Evolutionary conservation across 768 basidiomycete genomes (phyloP).

Genomic region (Tylopilus cervinicoccineus): DNA sequence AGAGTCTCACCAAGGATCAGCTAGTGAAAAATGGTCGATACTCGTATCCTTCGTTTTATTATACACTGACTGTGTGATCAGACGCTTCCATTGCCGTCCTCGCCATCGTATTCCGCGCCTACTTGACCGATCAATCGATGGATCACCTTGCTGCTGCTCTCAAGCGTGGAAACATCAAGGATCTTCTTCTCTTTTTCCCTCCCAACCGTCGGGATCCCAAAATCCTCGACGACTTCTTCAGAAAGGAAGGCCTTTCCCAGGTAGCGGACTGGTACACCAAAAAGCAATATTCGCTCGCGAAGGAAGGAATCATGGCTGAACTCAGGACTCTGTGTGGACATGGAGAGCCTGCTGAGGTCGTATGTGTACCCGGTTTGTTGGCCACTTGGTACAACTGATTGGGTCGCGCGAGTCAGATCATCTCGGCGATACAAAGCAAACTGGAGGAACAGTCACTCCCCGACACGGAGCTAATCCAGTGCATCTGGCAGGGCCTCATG

Average conservation of each 20-base stretch:
- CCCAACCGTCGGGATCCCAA: slow-evolving; percentile 72
- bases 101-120: slow-evolving; percentile 76
- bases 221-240: slow-evolving; percentile 83
- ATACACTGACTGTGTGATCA: slow-evolving; percentile 30
- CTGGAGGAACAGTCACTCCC: slow-evolving; percentile 81
- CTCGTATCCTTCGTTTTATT: slow-evolving; percentile 8
- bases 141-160: slow-evolving; percentile 83
- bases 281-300: slow-evolving; percentile 79
- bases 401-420: slow-evolving; percentile 48
- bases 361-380: slow-evolving; percentile 31
- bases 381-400: slow-evolving; percentile 4
- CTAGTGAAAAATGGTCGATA: slow-evolving; percentile 85
- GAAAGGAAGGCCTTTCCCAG: slow-evolving; percentile 66
- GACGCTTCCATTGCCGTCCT: slow-evolving; percentile 77
- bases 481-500: slow-evolving; percentile 93
- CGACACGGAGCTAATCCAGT: slow-evolving; percentile 78
- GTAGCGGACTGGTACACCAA: slow-evolving; percentile 95
- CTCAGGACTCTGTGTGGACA: slow-evolving; percentile 68
- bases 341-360: slow-evolving; percentile 66
- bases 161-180: slow-evolving; percentile 80
- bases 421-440: slow-evolving; percentile 63
- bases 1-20: slow-evolving; percentile 87
- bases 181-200: slow-evolving; percentile 86
- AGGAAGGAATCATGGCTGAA: slow-evolving; percentile 67
- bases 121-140: slow-evolving; percentile 78